Conservation (phyloP, 2,329 filamentous ascomycete genomes). For the Graphilbum ipis-grandicollis region DNA sequence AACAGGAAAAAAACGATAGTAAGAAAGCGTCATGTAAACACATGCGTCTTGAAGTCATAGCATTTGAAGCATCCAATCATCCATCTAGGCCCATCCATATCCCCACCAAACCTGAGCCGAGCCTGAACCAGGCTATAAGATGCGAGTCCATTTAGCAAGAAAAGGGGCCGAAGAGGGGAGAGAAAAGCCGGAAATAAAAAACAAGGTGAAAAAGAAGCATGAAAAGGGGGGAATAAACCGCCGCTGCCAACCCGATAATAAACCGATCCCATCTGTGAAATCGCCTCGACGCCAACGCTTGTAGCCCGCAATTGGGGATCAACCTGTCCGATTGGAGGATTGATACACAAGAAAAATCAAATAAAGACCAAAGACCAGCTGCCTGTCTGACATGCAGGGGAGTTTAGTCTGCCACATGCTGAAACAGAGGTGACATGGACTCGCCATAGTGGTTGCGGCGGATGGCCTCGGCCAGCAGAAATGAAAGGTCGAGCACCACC, state of each 20-base stretch:
- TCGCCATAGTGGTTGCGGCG: conserved; percentile 94
- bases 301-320: neutral
- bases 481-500: conserved; percentile 75
- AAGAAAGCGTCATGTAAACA: no score
- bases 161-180: no score
- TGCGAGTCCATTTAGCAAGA: no score
- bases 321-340: neutral
- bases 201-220: conserved; percentile 2
- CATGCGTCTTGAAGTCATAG: neutral
- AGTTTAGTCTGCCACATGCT: conserved; percentile 39
- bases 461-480: conserved; percentile 79
- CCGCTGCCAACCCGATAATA: no score
- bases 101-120: no score
- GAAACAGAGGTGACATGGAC: conserved; percentile 53
- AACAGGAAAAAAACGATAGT: neutral
- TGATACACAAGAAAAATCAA: neutral
- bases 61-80: neutral
- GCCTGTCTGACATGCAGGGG: no score
- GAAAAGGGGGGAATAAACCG: neutral
- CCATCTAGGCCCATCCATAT: conserved; percentile 1
- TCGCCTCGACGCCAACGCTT: neutral
- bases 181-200: neutral
- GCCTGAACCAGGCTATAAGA: no score
- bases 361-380: conserved; percentile 1
- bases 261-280: neutral